Conservation (phyloP, 2,329 filamentous ascomycete genomes). For the Fragosphaeria purpurea region DNA sequence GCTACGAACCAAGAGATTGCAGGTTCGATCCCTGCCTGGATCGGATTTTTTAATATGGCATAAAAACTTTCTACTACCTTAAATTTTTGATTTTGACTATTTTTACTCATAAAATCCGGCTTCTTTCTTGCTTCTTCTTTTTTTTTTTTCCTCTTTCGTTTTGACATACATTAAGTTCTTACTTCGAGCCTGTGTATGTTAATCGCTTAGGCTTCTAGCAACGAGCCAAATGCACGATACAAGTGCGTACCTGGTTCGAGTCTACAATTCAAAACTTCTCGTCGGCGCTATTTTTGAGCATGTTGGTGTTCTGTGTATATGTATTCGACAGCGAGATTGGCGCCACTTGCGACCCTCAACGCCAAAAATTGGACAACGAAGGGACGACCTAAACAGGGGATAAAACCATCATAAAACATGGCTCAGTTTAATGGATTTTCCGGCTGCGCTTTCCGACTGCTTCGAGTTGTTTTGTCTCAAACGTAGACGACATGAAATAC, state of each 20-base stretch:
- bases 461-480: too few relatives aligned
- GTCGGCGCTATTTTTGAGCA: too few relatives aligned
- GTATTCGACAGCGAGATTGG: too few relatives aligned
- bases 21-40: conserved; percentile 26
- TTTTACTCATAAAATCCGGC: not conserved
- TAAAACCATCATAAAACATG: conserved; percentile 25
- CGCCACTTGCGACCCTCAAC: too few relatives aligned
- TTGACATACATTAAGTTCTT: not conserved
- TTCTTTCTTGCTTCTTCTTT: not conserved
- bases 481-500: not conserved
- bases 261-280: too few relatives aligned
- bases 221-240: too few relatives aligned
- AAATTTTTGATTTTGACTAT: not conserved
- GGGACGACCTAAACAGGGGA: conserved; percentile 6
- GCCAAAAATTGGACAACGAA: too few relatives aligned
- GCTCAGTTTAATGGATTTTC: conserved; percentile 20
- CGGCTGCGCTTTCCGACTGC: too few relatives aligned
- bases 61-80: too few relatives aligned
- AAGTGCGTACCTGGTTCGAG: too few relatives aligned
- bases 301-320: too few relatives aligned
- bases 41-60: conserved; percentile 3
- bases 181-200: not conserved
- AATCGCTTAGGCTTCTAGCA: too few relatives aligned
- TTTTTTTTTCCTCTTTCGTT: not conserved
- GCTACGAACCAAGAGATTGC: conserved; percentile 29